Percentiles rank a stretch among this genome's conserved stretches.
These are phyloP conservation scores for Neoboletus subvelutipes DNA, from an alignment of 768 basidiomycete species.

Conservation along the genomic window DNA sequence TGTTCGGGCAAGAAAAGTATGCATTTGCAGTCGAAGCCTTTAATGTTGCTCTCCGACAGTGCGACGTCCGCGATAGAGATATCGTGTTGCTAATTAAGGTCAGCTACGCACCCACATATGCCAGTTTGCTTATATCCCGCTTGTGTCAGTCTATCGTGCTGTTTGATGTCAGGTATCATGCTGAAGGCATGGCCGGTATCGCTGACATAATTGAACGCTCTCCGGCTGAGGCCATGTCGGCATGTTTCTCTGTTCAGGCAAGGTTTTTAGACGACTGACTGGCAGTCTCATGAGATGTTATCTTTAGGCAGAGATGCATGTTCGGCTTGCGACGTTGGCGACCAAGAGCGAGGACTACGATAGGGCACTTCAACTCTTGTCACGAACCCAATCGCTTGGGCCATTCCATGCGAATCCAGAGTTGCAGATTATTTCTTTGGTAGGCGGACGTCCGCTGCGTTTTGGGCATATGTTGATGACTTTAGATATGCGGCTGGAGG, in stretches of 20 bases:
- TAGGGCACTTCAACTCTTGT: background rate
- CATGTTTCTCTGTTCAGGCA: slow-evolving; percentile 8
- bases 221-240: background rate
- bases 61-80: slow-evolving; percentile 6
- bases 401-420: background rate
- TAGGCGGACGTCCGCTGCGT: background rate
- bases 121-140: background rate
- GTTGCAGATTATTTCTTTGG: background rate
- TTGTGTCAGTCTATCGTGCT: slow-evolving; percentile 1
- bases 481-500: slow-evolving; percentile 12
- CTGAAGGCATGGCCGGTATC: slow-evolving; percentile 11
- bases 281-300: background rate
- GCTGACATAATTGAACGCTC: slow-evolving; percentile 5
- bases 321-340: slow-evolving; percentile 6
- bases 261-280: background rate
- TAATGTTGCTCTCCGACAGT: slow-evolving; percentile 8
- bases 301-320: slow-evolving; percentile 7
- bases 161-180: slow-evolving; percentile 12
- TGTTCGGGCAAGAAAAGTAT: slow-evolving; percentile 11
- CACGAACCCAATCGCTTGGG: background rate
- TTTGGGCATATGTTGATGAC: background rate
- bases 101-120: background rate
- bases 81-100: slow-evolving; percentile 7
- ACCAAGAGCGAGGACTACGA: background rate
- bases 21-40: slow-evolving; percentile 4